Base-by-base conservation (phyloP, 2,329 filamentous ascomycete genomes). In the Talaromyces sp. region DNA sequence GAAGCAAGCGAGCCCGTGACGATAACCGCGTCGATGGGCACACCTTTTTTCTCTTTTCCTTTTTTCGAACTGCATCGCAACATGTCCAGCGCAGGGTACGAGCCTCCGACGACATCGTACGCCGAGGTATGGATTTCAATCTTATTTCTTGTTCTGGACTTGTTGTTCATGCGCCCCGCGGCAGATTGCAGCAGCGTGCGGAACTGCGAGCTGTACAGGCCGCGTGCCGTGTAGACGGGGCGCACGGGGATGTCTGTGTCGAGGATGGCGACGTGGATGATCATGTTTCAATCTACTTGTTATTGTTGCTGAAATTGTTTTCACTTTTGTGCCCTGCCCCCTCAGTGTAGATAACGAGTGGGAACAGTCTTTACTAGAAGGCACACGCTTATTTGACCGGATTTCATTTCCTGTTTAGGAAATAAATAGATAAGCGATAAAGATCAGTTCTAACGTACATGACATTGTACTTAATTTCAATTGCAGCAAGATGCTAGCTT, bases 391-490 rank as follows among this genome's bases (percentile, higher is more conserved):
- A 53, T 43, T 55, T 27, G 52, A 55, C 43, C 59, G 59, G 59
- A 57, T 58, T 54, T 27, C 35, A 61, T 61, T 61, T 54, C 59
- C 59, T 55, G 38, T 21, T 54, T 51, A 32, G 55, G 59, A 53
- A 58, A 52, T 51, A 26, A 51, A 8, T 51, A 2, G 17, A 51
- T 51, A 21, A 46, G 41, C 41, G 41, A 46, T 46, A 46, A 46
- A 46, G 10, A 21, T 46, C 17, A 8, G 17, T 10, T 43, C 3
- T 3, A 4, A 14, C 12, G 21, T 46, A 21, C 41, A 46, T 46
- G 21, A 2, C 76, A 78, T 61, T 75, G 75, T 0, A n/a, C n/a
- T n/a, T n/a, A n/a, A 61, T 77, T 0, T 75, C 75, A 0, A 67
- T 78, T 26, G 72, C 11, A 70, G 41, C 46, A 32, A 32, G 27